Conservation (phyloP, 257 asterid species). For the Capsicum pubescens region DNA sequence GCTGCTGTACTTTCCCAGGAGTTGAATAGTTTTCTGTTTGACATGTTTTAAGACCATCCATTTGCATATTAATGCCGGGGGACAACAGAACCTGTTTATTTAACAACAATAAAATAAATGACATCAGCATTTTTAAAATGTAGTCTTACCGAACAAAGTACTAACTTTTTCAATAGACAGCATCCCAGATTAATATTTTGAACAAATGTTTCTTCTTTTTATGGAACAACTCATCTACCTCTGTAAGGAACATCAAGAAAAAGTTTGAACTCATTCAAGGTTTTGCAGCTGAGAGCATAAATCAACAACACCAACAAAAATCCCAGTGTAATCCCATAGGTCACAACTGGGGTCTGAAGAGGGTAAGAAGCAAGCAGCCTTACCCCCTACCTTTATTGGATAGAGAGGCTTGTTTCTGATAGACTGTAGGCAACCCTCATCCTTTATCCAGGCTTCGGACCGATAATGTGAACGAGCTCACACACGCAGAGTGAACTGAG, state of each 20-base stretch:
- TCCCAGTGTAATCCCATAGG: too few species aligned
- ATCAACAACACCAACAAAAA: too few species aligned
- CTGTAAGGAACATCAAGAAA: not conserved
- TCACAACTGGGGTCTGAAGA: too few species aligned
- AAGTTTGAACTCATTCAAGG: not conserved
- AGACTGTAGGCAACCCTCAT: too few species aligned
- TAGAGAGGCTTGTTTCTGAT: too few species aligned
- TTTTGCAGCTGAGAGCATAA: not conserved
- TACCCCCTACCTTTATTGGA: too few species aligned
- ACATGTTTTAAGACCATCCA: conserved; percentile 34
- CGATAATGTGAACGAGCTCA: too few species aligned
- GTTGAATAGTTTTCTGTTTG: conserved; percentile 39
- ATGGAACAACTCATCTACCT: not conserved
- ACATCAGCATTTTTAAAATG: conserved; percentile 13
- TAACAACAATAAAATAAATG: not conserved
- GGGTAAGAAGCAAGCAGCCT: too few species aligned
- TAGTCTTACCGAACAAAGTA: conserved; percentile 7
- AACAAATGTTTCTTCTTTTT: not conserved
- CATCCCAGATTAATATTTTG: not conserved
- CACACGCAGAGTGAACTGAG: too few species aligned
- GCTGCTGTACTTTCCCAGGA: conserved; percentile 43
- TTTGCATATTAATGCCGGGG: conserved; percentile 42
- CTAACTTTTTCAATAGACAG: not conserved
- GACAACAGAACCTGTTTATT: conserved; percentile 40
- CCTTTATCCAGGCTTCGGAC: too few species aligned